These are phyloP conservation scores for Fulvia fulva DNA, from an alignment of 2,329 filamentous ascomycete genomes.

Conservation along the genomic window DNA sequence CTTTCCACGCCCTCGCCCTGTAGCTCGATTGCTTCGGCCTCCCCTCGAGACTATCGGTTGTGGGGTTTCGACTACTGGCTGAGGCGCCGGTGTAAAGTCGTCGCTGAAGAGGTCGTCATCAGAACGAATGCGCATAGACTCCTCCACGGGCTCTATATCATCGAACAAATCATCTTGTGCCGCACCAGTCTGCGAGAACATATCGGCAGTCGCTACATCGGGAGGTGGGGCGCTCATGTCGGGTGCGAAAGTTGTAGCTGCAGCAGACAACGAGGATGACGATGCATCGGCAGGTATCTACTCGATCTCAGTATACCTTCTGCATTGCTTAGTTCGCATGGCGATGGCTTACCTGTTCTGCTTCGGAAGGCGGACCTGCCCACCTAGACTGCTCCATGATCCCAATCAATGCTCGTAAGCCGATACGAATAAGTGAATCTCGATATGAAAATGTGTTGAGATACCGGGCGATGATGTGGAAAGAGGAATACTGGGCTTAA, in stretches of 20 bases:
- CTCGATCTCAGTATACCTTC: too few relatives aligned
- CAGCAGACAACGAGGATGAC: slow-evolving; percentile 7
- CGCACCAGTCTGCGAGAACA: slow-evolving; percentile 34
- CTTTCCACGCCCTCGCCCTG: slow-evolving; percentile 23
- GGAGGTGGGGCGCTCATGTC: slow-evolving; percentile 12
- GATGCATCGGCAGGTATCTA: background rate
- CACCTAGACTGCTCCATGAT: slow-evolving; percentile 20
- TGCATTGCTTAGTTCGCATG: background rate
- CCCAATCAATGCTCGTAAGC: background rate
- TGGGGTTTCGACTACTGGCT: slow-evolving; percentile 35
- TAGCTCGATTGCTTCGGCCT: slow-evolving; percentile 14
- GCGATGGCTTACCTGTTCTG: background rate
- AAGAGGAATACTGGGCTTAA: background rate
- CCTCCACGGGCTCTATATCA: slow-evolving; percentile 36
- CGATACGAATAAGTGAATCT: background rate
- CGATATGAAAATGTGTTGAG: background rate
- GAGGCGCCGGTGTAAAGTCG: slow-evolving; percentile 46
- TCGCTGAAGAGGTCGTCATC: slow-evolving; percentile 51
- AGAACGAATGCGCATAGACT: slow-evolving; percentile 48
- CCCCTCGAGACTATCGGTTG: slow-evolving; percentile 15
- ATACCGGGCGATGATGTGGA: background rate
- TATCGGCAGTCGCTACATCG: slow-evolving; percentile 24
- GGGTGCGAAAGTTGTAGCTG: slow-evolving; percentile 11
- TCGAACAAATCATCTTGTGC: slow-evolving; percentile 33
- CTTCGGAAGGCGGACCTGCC: slow-evolving; percentile 11